phyloP scores from a whole-genome alignment of 768 basidiomycete species.

The Tylopilus rubrobrunneus region DNA sequence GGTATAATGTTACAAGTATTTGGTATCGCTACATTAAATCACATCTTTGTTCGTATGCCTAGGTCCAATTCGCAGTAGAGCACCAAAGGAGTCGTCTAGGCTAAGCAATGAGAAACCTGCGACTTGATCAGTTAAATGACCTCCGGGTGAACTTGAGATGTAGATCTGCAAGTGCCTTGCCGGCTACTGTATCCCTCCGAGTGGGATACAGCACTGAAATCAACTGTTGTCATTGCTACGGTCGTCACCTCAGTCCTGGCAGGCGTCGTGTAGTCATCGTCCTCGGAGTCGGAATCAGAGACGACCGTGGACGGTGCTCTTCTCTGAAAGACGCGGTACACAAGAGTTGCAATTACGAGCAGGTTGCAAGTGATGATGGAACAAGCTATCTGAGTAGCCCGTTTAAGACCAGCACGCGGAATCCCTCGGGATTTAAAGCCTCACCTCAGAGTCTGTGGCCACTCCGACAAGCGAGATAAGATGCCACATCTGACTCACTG shows the following conservation, averaged over 20 bases:
- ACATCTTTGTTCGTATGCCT: neutral
- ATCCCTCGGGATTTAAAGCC: neutral
- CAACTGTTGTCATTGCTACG: constrained; percentile 12
- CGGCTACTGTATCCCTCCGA: neutral
- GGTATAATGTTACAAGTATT: constrained; percentile 1
- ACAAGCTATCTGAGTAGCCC: constrained; percentile 10
- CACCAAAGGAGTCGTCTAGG: neutral
- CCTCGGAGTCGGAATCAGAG: constrained; percentile 2
- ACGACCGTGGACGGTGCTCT: neutral
- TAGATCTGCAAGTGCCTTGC: no score
- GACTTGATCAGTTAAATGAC: neutral
- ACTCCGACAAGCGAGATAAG: constrained; percentile 6
- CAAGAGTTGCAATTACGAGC: constrained; percentile 16
- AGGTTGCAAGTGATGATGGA: constrained; percentile 20
- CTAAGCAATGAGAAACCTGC: no score
- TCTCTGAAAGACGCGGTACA: constrained; percentile 12
- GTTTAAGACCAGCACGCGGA: neutral
- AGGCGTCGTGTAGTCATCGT: constrained; percentile 10
- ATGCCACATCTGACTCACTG: constrained; percentile 6
- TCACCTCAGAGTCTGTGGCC: constrained; percentile 16
- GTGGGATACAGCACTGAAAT: neutral
- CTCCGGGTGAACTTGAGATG: neutral
- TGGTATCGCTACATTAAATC: neutral
- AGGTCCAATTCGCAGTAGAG: neutral
- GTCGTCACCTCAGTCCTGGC: neutral